Percentiles rank a stretch among this genome's conserved stretches.
Evolutionary conservation across 805 yeast genomes (phyloP).

Genomic region (Tanozyma kutaoensis): DNA sequence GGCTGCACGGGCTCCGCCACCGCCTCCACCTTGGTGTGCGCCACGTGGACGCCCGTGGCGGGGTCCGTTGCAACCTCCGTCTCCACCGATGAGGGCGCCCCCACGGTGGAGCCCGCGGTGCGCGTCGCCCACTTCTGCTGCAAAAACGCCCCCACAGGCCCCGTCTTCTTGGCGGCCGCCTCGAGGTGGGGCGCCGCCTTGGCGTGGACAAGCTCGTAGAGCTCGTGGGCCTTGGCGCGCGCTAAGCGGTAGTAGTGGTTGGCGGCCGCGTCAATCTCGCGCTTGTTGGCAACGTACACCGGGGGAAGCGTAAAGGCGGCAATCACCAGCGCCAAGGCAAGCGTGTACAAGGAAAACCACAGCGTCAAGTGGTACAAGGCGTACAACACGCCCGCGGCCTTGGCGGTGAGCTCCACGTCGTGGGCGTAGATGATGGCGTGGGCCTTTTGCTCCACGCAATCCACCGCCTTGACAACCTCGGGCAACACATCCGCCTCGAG

Average conservation of each 20-base stretch:
- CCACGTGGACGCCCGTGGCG: conserved; percentile 4
- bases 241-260: conserved; percentile 30
- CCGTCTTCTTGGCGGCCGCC: conserved; percentile 42
- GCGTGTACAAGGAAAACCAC: conserved; percentile 58
- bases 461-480: conserved; percentile 29
- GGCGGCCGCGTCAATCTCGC: conserved; percentile 59
- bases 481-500: conserved; percentile 27
- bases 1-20: too few species aligned
- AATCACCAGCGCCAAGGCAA: conserved; percentile 44
- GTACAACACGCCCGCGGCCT: conserved; percentile 56
- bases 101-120: conserved; percentile 64
- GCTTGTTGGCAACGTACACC: conserved; percentile 59
- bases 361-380: conserved; percentile 60
- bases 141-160: conserved; percentile 53
- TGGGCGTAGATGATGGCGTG: conserved; percentile 53
- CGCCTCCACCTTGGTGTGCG: too few species aligned
- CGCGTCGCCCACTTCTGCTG: conserved; percentile 46
- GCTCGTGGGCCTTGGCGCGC: conserved; percentile 36
- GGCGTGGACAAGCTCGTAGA: conserved; percentile 20
- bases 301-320: conserved; percentile 65
- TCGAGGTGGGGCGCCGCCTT: conserved; percentile 45
- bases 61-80: conserved; percentile 7
- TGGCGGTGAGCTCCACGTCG: conserved; percentile 60
- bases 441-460: conserved; percentile 35
- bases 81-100: conserved; percentile 6